Base-by-base conservation (phyloP, 2,329 filamentous ascomycete species). In the Didymella exigua region DNA sequence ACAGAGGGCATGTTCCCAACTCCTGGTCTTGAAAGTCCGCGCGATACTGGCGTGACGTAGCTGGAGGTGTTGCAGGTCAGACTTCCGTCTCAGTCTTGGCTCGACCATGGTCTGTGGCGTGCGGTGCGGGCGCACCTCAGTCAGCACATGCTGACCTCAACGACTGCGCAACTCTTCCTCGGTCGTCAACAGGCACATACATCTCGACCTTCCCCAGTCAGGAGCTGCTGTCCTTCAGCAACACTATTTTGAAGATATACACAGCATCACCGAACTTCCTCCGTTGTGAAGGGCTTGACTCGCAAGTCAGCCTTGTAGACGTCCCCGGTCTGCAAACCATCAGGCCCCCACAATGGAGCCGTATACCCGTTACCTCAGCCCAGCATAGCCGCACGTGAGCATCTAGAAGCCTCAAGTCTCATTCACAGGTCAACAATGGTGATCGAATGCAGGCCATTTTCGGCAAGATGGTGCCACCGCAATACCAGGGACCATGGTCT, bases 351-450 rank as follows among this genome's bases (percentile, higher is more conserved):
- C 14, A 11, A 5, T 14, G 21, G 45, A 45, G 51, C 51, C 45
- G 51, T 30, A 54, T 41, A 54, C 10, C 45, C 51, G 45, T 44
- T 36, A 27, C 50, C 27, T 41, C 31, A 49, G 26, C 45, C 45
- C 45, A 44, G 36, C 21, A 34, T 10, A 24, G 23, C 21, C 26
- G 13, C 45, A 41, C 34, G 45, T 45, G 51, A 54, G 19, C 18
- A 19, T 38, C 5, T 37, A 38, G 18, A 34, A n/a, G 18, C 34
- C 21, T n/a, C 13, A 33, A 19, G 10, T 14, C 6, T 33, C 37
- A 38, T 10, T 38, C 23, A 33, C 21, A n/a, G n/a, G 23, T 16
- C 31, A 3, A 34, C 2, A 42, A 27, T 2, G 4, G 24, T 9
- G 5, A 34, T 10, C 21, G 33, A 34, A 49, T 45, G 40, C 40